Percentiles rank a stretch among this genome's conserved stretches.
These are phyloP conservation scores for Delitschia confertaspora DNA, from an alignment of 495 filamentous ascomycete genomes.

Conservation along the genomic window DNA sequence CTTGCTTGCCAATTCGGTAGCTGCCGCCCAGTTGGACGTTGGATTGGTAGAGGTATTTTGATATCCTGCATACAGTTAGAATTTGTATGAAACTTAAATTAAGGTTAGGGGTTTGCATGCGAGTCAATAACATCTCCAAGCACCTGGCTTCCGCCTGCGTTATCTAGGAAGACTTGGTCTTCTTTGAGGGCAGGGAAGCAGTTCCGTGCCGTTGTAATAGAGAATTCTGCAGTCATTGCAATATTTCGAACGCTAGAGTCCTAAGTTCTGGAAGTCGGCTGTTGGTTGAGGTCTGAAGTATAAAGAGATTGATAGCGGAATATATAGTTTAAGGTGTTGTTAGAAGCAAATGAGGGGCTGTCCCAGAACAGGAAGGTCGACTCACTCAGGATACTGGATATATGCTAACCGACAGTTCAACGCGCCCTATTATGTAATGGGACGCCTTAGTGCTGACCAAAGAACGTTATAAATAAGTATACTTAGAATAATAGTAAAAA, in stretches of 20 bases:
- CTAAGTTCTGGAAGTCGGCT: background rate
- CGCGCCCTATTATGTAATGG: too few relatives aligned
- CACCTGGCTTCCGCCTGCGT: slow-evolving; percentile 64
- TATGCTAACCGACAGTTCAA: too few relatives aligned
- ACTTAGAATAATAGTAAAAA: too few relatives aligned
- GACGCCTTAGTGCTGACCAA: too few relatives aligned
- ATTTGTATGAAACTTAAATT: slow-evolving; percentile 1
- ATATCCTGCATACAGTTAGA: slow-evolving; percentile 42
- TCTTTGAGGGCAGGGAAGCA: slow-evolving; percentile 58
- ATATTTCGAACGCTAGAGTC: slow-evolving; percentile 2
- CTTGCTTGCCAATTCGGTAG: slow-evolving; percentile 47
- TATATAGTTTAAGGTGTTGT: too few relatives aligned
- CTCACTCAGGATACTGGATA: too few relatives aligned
- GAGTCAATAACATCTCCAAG: slow-evolving; percentile 55
- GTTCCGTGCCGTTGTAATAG: slow-evolving; percentile 46
- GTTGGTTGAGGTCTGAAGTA: too few relatives aligned
- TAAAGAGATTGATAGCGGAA: too few relatives aligned
- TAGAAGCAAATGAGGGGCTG: too few relatives aligned
- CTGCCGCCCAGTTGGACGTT: slow-evolving; percentile 67
- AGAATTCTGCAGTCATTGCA: too few relatives aligned
- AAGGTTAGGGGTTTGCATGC: slow-evolving; percentile 38
- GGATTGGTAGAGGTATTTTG: slow-evolving; percentile 53
- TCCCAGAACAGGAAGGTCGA: too few relatives aligned
- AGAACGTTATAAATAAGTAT: too few relatives aligned
- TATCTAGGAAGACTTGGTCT: slow-evolving; percentile 63